These are phyloP conservation scores for Starmerella sp. DNA, from an alignment of 805 yeast genomes.

Conservation along the genomic window DNA sequence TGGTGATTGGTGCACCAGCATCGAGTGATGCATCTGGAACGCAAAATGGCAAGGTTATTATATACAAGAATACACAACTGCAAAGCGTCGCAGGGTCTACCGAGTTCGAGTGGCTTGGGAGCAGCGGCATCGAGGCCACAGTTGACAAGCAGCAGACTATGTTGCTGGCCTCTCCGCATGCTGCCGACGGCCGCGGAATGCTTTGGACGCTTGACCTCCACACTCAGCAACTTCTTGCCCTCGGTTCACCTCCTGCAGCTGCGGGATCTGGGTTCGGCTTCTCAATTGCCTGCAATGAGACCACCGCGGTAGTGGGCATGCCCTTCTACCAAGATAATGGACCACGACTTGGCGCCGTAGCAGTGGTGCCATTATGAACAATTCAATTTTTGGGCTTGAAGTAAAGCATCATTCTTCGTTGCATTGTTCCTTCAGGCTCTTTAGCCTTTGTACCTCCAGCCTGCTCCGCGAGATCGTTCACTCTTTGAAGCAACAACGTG, in stretches of 20 bases:
- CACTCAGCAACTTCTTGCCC: constrained; percentile 19
- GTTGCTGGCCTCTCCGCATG: constrained; percentile 36
- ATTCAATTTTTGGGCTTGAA: constrained; percentile 11
- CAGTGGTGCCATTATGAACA: not conserved
- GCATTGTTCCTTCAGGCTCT: constrained; percentile 22
- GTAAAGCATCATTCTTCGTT: constrained; percentile 19
- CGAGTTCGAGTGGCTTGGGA: constrained; percentile 29
- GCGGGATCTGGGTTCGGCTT: constrained; percentile 37
- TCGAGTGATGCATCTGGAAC: constrained; percentile 7
- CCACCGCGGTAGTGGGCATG: constrained; percentile 21
- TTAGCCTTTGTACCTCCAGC: constrained; percentile 21
- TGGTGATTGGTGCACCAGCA: constrained; percentile 28
- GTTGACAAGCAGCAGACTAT: constrained; percentile 19
- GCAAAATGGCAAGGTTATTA: constrained; percentile 36
- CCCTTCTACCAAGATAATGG: constrained; percentile 20
- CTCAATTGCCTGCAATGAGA: constrained; percentile 26
- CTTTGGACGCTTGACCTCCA: constrained; percentile 35
- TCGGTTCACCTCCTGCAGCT: constrained; percentile 22
- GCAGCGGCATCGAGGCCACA: constrained; percentile 24
- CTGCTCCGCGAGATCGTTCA: constrained; percentile 20
- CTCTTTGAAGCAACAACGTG: constrained; percentile 21
- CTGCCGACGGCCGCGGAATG: constrained; percentile 35
- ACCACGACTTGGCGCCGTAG: constrained; percentile 8
- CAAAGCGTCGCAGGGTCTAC: constrained; percentile 12
- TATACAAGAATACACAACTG: constrained; percentile 27